These are phyloP conservation scores for Nevesoporus exiguus DNA, from an alignment of 768 basidiomycete species.

Conservation along the genomic window DNA sequence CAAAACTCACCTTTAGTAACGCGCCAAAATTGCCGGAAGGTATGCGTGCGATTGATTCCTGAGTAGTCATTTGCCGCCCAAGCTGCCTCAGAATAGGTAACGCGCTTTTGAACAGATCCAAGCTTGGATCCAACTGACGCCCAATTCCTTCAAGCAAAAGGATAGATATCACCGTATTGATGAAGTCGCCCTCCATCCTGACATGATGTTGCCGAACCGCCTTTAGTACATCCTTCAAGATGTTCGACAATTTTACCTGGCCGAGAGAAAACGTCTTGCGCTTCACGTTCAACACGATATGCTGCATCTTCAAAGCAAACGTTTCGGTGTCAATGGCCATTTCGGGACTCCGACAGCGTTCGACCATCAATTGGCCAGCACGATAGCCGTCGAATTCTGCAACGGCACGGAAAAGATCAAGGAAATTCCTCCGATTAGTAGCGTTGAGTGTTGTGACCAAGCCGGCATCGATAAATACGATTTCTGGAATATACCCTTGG, in stretches of 20 bases:
- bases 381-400: constrained; percentile 97
- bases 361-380: constrained; percentile 93
- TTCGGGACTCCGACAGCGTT: constrained; percentile 88
- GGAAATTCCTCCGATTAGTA: constrained; percentile 85
- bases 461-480: constrained; percentile 96
- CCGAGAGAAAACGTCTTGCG: constrained; percentile 95
- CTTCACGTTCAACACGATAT: constrained; percentile 89
- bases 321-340: constrained; percentile 89
- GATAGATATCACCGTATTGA: constrained; percentile 96
- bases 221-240: constrained; percentile 83
- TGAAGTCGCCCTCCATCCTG: constrained; percentile 97
- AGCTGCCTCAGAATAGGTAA: constrained; percentile 90
- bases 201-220: constrained; percentile 91
- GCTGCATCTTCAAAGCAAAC: constrained; percentile 97
- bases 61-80: constrained; percentile 85
- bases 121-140: constrained; percentile 81
- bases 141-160: constrained; percentile 95
- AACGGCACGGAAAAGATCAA: constrained; percentile 93
- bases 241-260: constrained; percentile 94
- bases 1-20: constrained; percentile 72
- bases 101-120: constrained; percentile 95
- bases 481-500: constrained; percentile 85
- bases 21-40: constrained; percentile 75
- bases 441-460: constrained; percentile 85
- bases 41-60: constrained; percentile 56